Conservation (phyloP, 2,329 filamentous ascomycete species). For the Trichoderma simmonsii region DNA sequence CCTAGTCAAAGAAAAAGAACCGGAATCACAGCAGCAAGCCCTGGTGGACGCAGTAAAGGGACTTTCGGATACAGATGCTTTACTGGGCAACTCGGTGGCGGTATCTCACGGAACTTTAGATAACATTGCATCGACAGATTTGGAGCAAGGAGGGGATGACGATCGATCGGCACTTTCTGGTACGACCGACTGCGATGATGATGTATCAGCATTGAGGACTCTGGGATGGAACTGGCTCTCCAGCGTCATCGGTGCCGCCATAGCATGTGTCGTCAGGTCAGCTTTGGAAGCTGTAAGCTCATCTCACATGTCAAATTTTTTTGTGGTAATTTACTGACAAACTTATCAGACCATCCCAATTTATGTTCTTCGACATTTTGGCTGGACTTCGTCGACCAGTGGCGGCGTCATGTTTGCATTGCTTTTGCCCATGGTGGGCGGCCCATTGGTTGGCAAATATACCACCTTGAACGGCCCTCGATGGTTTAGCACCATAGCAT, state of each 20-base stretch:
- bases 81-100: background rate
- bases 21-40: background rate
- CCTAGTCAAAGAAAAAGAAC: constrained; percentile 5
- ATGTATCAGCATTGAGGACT: background rate
- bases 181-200: background rate
- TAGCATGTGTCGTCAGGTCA: constrained; percentile 8
- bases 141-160: background rate
- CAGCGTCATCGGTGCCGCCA: constrained; percentile 6
- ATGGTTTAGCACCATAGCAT: constrained; percentile 13
- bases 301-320: background rate
- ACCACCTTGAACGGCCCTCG: constrained; percentile 12
- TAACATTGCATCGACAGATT: background rate
- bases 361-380: constrained; percentile 16
- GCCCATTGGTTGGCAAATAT: constrained; percentile 3
- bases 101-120: background rate
- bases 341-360: constrained; percentile 1
- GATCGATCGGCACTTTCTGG: background rate
- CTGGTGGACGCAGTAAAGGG: background rate
- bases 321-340: background rate
- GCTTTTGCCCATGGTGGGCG: constrained; percentile 11
- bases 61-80: background rate
- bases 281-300: constrained; percentile 15
- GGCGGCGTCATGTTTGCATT: constrained; percentile 15
- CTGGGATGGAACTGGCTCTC: constrained; percentile 18
- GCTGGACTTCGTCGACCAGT: constrained; percentile 6